Base-by-base conservation (phyloP, 1,284 basidiomycete genomes). In the Neonothopanus nambi region DNA sequence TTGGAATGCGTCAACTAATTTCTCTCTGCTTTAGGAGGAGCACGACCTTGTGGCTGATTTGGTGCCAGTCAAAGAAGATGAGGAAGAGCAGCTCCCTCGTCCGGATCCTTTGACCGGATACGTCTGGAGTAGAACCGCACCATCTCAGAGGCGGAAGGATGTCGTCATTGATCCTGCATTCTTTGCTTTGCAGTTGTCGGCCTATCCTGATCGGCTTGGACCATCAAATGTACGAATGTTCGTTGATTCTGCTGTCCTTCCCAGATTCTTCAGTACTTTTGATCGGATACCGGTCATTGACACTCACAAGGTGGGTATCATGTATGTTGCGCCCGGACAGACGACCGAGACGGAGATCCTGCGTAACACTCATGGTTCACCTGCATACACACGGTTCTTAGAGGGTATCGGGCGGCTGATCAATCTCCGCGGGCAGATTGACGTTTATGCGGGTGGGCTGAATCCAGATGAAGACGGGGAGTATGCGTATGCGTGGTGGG, bases 401-500 rank as follows among this genome's bases (percentile, higher is more conserved):
- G 87, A 92, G 57, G 89, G 92, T 1, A 78, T 99, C 2, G 97
- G 96, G 0, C 79, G 91, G 39, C 76, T 99, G 47, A 91, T 98
- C 67, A 85, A 91, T 57, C 78, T 98, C n/a, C 87, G 93, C 26
- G 93, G 91, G 5, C 93, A 95, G 70, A 79, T 87, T 11, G 95
- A 98, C 65, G 87, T 98, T n/a, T 98, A 96, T 69, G 91, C 89
- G 1, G 96, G 95, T 24, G 95, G 95, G 2, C 78, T 99, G 28
- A 90, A 96, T 67, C 84, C 90, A 5, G 86, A 91, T 59, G 85
- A 89, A 62, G 95, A 98, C 67, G 86, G 90, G 20, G 93, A 98
- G 69, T 96, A 94, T 65, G 91, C 94, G 0, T 99, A 99, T 65
- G 95, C 95, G 0, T 99, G 96, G 95, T 95, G 94, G 89, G 95